These are phyloP conservation scores for Trichoderma erinaceum DNA, from an alignment of 495 filamentous ascomycete genomes.

Conservation along the genomic window DNA sequence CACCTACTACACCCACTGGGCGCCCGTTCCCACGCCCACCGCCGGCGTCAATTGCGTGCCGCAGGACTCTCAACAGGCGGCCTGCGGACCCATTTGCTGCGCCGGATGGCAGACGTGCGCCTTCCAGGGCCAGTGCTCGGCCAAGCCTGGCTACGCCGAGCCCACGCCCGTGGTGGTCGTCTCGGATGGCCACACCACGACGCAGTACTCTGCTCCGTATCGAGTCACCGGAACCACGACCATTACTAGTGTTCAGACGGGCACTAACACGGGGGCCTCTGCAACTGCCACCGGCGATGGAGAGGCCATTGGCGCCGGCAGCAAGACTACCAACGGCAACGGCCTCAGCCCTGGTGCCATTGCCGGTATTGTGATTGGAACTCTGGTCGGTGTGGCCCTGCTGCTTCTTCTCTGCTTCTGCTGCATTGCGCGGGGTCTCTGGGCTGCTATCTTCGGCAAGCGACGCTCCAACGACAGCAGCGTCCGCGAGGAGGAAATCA, in stretches of 20 bases:
- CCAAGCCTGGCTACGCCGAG: conserved; percentile 24
- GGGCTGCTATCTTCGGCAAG: conserved; percentile 63
- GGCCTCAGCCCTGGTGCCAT: conserved; percentile 78
- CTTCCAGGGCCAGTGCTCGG: conserved; percentile 40
- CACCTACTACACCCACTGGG: conserved; percentile 52
- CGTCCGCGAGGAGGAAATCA: conserved; percentile 50
- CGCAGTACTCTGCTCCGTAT: conserved; percentile 53
- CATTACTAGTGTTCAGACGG: conserved; percentile 30
- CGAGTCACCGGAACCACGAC: conserved; percentile 62
- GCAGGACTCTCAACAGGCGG: conserved; percentile 47
- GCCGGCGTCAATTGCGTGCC: conserved; percentile 50
- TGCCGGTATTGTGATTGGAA: conserved; percentile 89
- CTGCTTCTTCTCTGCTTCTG: conserved; percentile 69
- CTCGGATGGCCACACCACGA: conserved; percentile 39
- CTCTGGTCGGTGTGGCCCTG: conserved; percentile 66
- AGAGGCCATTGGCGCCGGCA: conserved; percentile 33
- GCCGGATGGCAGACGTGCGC: conserved; percentile 63
- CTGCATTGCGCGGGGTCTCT: conserved; percentile 60
- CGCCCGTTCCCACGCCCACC: conserved; percentile 35
- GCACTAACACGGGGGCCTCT: conserved; percentile 31
- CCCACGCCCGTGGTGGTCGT: conserved; percentile 31
- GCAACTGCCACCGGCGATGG: conserved; percentile 37
- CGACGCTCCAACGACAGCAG: conserved; percentile 36
- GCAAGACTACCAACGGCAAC: conserved; percentile 34
- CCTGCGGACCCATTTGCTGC: conserved; percentile 74